Evolutionary conservation across 1,139 yeast species (phyloP).

Genomic region (Trichomonascaceae sp.): DNA sequence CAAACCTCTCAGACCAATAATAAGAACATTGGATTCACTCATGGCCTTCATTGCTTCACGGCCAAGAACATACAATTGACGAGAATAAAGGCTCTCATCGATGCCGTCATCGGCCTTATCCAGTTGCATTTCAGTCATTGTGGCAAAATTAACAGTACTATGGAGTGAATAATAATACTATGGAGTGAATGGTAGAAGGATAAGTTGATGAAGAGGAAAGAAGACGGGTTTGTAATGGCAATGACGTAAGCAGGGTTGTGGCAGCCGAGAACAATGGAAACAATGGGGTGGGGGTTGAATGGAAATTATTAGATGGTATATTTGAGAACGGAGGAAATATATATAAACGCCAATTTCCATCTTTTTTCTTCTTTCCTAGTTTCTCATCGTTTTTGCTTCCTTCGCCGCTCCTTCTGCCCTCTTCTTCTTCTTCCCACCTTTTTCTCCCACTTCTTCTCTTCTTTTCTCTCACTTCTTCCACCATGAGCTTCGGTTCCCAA

Average conservation of each 20-base stretch:
- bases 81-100: slow-evolving; percentile 91
- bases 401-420: background rate
- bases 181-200: background rate
- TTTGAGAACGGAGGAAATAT: background rate
- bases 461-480: background rate
- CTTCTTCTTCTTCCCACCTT: background rate
- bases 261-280: no score
- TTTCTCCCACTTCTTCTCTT: background rate
- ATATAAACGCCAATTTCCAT: background rate
- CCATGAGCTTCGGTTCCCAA: slow-evolving; percentile 83
- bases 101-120: slow-evolving; percentile 54
- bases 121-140: slow-evolving; percentile 15
- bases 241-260: background rate
- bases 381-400: background rate
- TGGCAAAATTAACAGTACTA: background rate
- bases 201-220: background rate
- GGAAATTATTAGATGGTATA: background rate
- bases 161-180: no score
- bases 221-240: background rate
- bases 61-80: slow-evolving; percentile 87
- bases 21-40: slow-evolving; percentile 85
- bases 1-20: slow-evolving; percentile 83
- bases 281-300: no score
- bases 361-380: background rate
- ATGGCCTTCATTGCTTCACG: slow-evolving; percentile 96